phyloP scores from a whole-genome alignment of 2,329 filamentous ascomycete genomes.

The Elsinoe ampelina region DNA sequence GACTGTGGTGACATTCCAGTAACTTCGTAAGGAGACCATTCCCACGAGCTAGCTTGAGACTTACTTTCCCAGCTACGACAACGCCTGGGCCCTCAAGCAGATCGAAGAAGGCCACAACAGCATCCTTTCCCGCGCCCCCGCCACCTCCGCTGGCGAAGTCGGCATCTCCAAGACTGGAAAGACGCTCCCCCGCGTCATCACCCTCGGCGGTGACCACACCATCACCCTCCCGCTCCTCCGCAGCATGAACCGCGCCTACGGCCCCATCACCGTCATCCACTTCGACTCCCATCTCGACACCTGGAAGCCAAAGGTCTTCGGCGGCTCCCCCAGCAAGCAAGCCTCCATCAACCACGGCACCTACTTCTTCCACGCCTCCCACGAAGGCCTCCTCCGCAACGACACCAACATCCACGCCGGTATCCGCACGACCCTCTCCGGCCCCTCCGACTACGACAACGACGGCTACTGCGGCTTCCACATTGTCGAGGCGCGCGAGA shows the following conservation, averaged over 20 bases:
- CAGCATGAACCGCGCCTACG: slow-evolving; percentile 56
- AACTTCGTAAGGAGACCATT: slow-evolving; percentile 53
- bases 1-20: slow-evolving; percentile 82
- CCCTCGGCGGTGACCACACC: slow-evolving; percentile 55
- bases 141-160: slow-evolving; percentile 55
- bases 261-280: slow-evolving; percentile 55
- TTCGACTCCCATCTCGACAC: slow-evolving; percentile 54
- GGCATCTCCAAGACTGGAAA: slow-evolving; percentile 64
- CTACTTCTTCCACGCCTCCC: slow-evolving; percentile 75
- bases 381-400: slow-evolving; percentile 69
- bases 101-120: slow-evolving; percentile 78
- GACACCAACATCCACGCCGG: slow-evolving; percentile 82
- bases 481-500: slow-evolving; percentile 67
- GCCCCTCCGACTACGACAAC: slow-evolving; percentile 72
- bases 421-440: slow-evolving; percentile 72
- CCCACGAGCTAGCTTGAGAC: background rate
- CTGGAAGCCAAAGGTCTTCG: slow-evolving; percentile 80
- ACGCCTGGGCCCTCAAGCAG: slow-evolving; percentile 69
- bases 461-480: slow-evolving; percentile 78
- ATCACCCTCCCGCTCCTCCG: slow-evolving; percentile 50
- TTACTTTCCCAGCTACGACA: slow-evolving; percentile 56
- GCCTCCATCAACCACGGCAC: slow-evolving; percentile 79
- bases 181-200: slow-evolving; percentile 73
- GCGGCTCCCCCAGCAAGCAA: slow-evolving; percentile 65
- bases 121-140: slow-evolving; percentile 61